Conservation (phyloP, 2,329 filamentous ascomycete genomes). For the Cladobotryum mycophilum region DNA sequence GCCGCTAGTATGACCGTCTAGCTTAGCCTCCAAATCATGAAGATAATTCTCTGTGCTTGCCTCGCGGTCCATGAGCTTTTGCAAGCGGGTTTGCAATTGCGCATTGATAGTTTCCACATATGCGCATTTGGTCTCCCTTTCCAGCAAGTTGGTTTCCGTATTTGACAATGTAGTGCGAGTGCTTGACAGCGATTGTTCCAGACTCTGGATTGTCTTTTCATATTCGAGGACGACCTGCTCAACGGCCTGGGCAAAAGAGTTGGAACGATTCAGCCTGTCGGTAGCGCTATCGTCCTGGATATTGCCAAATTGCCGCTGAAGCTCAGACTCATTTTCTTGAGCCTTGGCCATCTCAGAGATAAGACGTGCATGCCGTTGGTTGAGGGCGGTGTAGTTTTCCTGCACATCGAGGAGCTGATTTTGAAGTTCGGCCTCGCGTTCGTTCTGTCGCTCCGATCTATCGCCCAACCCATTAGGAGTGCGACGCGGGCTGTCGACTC, state of each 20-base stretch:
- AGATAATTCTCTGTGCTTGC: conserved; percentile 87
- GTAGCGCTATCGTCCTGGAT: conserved; percentile 71
- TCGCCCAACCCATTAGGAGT: conserved; percentile 53
- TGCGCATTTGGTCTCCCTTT: conserved; percentile 89
- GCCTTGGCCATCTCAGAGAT: conserved; percentile 90
- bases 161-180: conserved; percentile 77
- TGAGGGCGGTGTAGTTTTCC: conserved; percentile 89
- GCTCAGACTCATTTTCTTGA: conserved; percentile 59
- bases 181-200: conserved; percentile 86
- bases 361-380: conserved; percentile 88
- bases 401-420: conserved; percentile 89
- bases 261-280: conserved; percentile 86
- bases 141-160: conserved; percentile 79
- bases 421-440: conserved; percentile 83
- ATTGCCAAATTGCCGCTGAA: conserved; percentile 49
- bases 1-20: conserved; percentile 83
- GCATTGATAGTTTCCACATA: conserved; percentile 88
- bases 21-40: conserved; percentile 81
- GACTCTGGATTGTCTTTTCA: conserved; percentile 92
- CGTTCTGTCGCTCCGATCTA: conserved; percentile 69
- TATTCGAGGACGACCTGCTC: conserved; percentile 96
- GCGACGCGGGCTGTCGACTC: conserved; percentile 49
- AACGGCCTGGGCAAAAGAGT: conserved; percentile 91
- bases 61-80: conserved; percentile 89
- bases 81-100: conserved; percentile 82